Evolutionary conservation across 768 basidiomycete genomes (phyloP), one percentile per base, ranked within the genome.

Genomic region (Suillus variegatus): DNA sequence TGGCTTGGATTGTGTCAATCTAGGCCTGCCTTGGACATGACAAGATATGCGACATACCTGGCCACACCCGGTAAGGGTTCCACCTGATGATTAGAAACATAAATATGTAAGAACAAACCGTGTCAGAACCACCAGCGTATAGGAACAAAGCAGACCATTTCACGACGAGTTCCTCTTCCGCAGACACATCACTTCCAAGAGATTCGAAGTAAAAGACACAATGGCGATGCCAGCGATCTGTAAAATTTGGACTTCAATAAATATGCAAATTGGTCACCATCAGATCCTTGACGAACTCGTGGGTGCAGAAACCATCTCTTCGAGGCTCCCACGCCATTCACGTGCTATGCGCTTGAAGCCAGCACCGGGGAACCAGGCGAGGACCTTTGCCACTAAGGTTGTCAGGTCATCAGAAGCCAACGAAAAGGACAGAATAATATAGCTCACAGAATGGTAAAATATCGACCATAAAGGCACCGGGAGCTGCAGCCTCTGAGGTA

Each of bases 401-500:
- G 2, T 44, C 18, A 8, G 44, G 44, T 20, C 20, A 20, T 44
- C 18, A 4, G 8, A 44, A 44, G 44, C 20, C 7, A 44, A 44
- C 44, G 20, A 18, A 20, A 44, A 20, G 4, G 18, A 20, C 18
- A 8, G 20, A 4, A 20, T 4, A 44, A 20, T 20, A 20, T 20
- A 5, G 68, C 77, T 7, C 63, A 80, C 77, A 49, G 13, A 78
- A 71, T 7, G 86, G 86, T 14, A 87, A 68, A 9, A 85, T 70
- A 61, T 87, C 84, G 16, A 88, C 85, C 81, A 84, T 61, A 66
- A 75, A 79, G 20, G 76, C 71, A 2, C 87, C 86, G 1, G 84
- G 83, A 20, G 81, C 75, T 0, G 82, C 81, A 6, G 85, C 82
- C 12, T 67, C 73, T 46, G 80, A 84, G 67, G 88, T 85, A 62